Evolutionary conservation across 2,329 filamentous ascomycete genomes (phyloP).

Genomic region (Apiospora kogelbergensis): DNA sequence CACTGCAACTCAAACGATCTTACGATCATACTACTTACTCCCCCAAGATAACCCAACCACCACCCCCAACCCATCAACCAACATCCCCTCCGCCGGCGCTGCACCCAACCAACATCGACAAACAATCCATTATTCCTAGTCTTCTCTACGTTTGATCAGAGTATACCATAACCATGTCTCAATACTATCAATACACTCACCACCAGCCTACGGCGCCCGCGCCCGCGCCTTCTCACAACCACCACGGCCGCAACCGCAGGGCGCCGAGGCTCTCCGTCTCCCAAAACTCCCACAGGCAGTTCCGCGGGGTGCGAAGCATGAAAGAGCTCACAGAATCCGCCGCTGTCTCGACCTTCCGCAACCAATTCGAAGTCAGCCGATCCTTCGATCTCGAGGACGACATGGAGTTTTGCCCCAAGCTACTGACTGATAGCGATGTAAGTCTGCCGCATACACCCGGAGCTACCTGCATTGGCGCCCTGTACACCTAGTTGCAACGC

Average conservation of each 20-base stretch:
- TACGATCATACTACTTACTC: background rate
- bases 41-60: background rate
- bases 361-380: constrained; percentile 84
- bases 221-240: constrained; percentile 65
- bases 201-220: constrained; percentile 58
- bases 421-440: constrained; percentile 94
- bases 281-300: constrained; percentile 84
- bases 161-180: constrained; percentile 48
- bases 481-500: background rate
- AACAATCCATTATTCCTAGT: background rate
- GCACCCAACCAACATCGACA: background rate
- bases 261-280: constrained; percentile 77
- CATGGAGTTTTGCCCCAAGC: constrained; percentile 88
- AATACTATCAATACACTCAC: constrained; percentile 57
- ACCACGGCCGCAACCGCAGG: constrained; percentile 84
- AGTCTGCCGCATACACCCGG: constrained; percentile 36
- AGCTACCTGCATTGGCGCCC: constrained; percentile 2
- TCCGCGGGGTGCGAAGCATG: constrained; percentile 79
- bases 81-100: background rate
- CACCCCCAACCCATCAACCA: background rate
- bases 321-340: constrained; percentile 83
- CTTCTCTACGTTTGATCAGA: background rate
- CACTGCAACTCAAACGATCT: constrained; percentile 7
- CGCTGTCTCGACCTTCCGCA: constrained; percentile 75
- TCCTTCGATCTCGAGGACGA: constrained; percentile 97